Conservation (phyloP, 2,329 filamentous ascomycete species). For the Cercospora zeae-maydis region DNA sequence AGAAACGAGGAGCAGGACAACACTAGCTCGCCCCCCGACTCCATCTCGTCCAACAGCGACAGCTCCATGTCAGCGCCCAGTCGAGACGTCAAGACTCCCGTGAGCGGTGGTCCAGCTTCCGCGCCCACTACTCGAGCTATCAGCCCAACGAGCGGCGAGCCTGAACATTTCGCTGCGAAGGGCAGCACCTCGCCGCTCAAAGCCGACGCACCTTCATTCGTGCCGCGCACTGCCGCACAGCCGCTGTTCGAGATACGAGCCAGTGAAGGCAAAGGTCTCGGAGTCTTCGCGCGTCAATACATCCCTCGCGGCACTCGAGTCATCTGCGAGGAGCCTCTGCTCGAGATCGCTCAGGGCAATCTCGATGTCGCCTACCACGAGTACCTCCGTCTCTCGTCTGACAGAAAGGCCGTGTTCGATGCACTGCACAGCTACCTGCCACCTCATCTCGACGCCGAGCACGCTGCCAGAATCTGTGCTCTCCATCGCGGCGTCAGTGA, state of each 20-base stretch:
- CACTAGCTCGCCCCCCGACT: background rate
- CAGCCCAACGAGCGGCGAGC: background rate
- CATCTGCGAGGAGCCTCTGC: slow-evolving; percentile 27
- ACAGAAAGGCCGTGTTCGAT: slow-evolving; percentile 23
- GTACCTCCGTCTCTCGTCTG: slow-evolving; percentile 22
- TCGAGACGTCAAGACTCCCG: background rate
- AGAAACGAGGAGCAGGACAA: background rate
- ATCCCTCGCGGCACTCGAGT: slow-evolving; percentile 29
- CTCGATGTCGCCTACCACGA: slow-evolving; percentile 18
- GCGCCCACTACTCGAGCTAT: background rate
- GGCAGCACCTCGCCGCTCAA: slow-evolving; percentile 3
- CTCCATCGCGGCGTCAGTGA: slow-evolving; percentile 1
- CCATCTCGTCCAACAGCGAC: background rate
- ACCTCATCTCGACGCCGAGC: slow-evolving; percentile 21
- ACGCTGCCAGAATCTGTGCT: slow-evolving; percentile 16
- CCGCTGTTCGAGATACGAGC: slow-evolving; percentile 20
- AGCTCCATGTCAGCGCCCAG: background rate
- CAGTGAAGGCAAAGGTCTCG: slow-evolving; percentile 25
- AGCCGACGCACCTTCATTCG: slow-evolving; percentile 4
- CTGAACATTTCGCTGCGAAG: background rate
- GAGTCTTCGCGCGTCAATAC: slow-evolving; percentile 25
- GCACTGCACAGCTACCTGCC: slow-evolving; percentile 20
- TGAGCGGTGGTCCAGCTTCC: background rate
- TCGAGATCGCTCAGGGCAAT: slow-evolving; percentile 18
- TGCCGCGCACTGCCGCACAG: background rate